Conservation (phyloP, 2,329 filamentous ascomycete species). For the Sporothrix euskadiensis region DNA sequence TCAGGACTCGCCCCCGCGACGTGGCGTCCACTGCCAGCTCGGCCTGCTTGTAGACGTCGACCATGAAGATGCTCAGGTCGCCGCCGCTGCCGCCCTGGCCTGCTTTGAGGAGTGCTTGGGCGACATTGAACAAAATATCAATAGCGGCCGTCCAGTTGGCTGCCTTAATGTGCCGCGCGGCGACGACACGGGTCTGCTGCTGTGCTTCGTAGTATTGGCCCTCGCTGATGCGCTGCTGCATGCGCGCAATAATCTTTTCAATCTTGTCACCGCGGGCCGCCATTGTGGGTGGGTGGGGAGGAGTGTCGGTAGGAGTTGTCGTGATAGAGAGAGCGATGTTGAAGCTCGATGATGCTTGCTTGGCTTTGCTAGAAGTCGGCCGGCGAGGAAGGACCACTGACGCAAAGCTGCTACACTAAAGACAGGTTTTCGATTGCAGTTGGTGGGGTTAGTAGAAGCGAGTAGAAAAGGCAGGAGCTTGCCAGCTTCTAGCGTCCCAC, state of each 20-base stretch:
- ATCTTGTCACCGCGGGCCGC: constrained; percentile 49
- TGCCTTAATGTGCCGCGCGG: constrained; percentile 87
- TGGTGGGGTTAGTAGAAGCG: neutral
- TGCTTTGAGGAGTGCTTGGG: constrained; percentile 81
- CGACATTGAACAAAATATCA: constrained; percentile 81
- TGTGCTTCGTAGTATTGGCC: constrained; percentile 98
- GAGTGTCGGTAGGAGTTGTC: neutral
- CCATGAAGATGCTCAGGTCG: constrained; percentile 81
- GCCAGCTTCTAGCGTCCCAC: neutral
- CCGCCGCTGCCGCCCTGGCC: constrained; percentile 93
- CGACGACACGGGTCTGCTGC: constrained; percentile 95
- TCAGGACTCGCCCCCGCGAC: constrained; percentile 73
- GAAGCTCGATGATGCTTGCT: neutral
- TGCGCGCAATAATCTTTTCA: constrained; percentile 60
- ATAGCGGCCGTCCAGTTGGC: constrained; percentile 81
- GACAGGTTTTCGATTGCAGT: neutral
- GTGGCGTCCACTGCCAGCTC: constrained; percentile 74
- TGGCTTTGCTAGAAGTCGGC: neutral
- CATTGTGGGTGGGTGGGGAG: constrained; percentile 34
- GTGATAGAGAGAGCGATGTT: neutral
- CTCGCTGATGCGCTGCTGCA: constrained; percentile 61
- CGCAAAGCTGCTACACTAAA: neutral
- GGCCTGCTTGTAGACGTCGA: constrained; percentile 89
- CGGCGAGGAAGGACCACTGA: neutral
- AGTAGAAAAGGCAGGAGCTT: neutral